Evolutionary conservation across 306 rosid species (phyloP).

Genomic region (Castanea sativa): DNA sequence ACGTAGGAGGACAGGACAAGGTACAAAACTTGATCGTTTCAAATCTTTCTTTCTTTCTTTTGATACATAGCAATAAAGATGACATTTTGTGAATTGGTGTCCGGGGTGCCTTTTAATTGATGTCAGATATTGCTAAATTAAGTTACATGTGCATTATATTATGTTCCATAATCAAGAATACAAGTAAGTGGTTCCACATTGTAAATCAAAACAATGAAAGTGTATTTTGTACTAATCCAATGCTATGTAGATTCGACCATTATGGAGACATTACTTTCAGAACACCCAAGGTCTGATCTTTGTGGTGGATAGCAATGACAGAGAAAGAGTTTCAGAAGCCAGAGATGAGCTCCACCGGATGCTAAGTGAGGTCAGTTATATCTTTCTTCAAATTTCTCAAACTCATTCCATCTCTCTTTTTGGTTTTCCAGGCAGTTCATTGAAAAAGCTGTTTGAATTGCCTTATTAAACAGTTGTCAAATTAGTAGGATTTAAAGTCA

Average conservation of each 20-base stretch:
- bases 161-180: background rate
- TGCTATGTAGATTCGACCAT: constrained; percentile 66
- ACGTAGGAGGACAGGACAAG: constrained; percentile 95
- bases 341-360: constrained; percentile 79
- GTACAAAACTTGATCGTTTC: constrained; percentile 25
- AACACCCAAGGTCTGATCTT: constrained; percentile 81
- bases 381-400: background rate
- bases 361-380: constrained; percentile 70
- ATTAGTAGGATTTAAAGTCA: no score
- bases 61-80: background rate
- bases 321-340: constrained; percentile 77
- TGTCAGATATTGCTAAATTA: background rate
- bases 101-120: background rate
- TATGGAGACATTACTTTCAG: constrained; percentile 94
- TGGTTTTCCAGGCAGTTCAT: background rate
- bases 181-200: background rate
- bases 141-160: background rate
- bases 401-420: background rate
- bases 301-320: constrained; percentile 86
- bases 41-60: background rate
- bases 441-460: background rate
- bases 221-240: background rate
- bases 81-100: background rate
- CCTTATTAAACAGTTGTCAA: background rate
- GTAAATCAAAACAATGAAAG: background rate